Evolutionary conservation across 306 rosid genomes (phyloP).

Genomic region (Pyrus communis): DNA sequence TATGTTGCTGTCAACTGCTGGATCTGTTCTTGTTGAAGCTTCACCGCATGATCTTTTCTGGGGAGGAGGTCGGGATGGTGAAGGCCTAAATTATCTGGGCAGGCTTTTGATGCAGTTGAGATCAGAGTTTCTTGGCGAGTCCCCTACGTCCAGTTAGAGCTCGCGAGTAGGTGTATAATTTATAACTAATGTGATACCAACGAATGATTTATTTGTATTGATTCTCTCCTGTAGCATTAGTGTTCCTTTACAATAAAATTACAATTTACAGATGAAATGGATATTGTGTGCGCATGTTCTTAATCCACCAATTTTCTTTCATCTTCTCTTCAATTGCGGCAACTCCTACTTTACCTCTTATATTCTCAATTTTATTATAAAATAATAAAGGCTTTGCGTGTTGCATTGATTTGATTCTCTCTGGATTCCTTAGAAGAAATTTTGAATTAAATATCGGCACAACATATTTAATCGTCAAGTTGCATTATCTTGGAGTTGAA

Average conservation of each 20-base stretch:
- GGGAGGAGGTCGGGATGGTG: conserved; percentile 96
- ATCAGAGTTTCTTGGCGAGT: conserved; percentile 72
- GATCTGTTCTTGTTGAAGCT: conserved; percentile 85
- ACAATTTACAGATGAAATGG: not conserved
- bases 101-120: conserved; percentile 80
- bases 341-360: too few species aligned
- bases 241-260: not conserved
- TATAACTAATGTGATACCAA: too few species aligned
- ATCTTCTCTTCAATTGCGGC: too few species aligned
- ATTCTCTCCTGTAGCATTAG: not conserved
- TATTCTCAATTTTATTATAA: too few species aligned
- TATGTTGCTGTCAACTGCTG: conserved; percentile 75
- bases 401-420: too few species aligned
- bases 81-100: conserved; percentile 86
- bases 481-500: too few species aligned
- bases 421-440: too few species aligned
- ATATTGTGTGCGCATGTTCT: not conserved
- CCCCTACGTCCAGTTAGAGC: conserved; percentile 13
- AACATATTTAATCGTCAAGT: too few species aligned
- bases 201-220: not conserved
- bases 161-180: not conserved
- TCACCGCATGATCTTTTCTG: conserved; percentile 88
- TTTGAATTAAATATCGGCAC: too few species aligned
- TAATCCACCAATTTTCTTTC: too few species aligned
- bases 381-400: too few species aligned